These are phyloP conservation scores for Trichocladium uniseriatum DNA, from an alignment of 495 filamentous ascomycete genomes.

Conservation along the genomic window DNA sequence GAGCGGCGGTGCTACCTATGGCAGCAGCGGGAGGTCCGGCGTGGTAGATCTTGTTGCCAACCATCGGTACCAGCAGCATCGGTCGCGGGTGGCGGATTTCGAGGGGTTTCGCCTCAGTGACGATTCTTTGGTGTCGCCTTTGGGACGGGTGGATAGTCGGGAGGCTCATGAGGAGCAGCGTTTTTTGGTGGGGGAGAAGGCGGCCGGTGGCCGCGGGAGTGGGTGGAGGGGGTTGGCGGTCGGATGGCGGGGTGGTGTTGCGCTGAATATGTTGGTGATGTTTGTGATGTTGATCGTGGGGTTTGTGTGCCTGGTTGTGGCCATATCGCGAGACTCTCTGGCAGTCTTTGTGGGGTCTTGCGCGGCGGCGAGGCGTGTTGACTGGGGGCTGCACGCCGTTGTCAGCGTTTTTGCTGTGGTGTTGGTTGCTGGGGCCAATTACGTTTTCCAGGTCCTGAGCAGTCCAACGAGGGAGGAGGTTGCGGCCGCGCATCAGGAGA, in stretches of 20 bases:
- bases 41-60: constrained; percentile 20
- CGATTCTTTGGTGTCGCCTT: neutral
- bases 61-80: constrained; percentile 13
- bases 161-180: constrained; percentile 2
- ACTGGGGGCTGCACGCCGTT: constrained; percentile 29
- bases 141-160: neutral
- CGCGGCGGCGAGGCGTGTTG: constrained; percentile 21
- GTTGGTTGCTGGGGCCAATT: constrained; percentile 37
- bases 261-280: constrained; percentile 27
- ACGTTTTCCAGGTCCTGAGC: constrained; percentile 42
- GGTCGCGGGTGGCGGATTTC: constrained; percentile 31
- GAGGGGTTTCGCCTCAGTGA: constrained; percentile 16
- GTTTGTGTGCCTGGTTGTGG: constrained; percentile 32
- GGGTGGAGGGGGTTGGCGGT: neutral
- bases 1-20: too few relatives aligned
- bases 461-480: constrained; percentile 46
- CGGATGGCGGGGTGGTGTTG: constrained; percentile 35
- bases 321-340: constrained; percentile 24
- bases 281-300: constrained; percentile 32
- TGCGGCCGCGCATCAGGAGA: constrained; percentile 35
- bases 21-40: too few relatives aligned
- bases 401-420: constrained; percentile 31
- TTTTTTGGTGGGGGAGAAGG: constrained; percentile 12
- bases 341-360: constrained; percentile 31
- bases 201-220: neutral